A percentile compares a stretch with the other conserved stretches of the same genome.
These are phyloP conservation scores for maize (Zea mays) DNA, from an alignment of 176 grass and related monocot genomes.

Conservation along the genomic window DNA sequence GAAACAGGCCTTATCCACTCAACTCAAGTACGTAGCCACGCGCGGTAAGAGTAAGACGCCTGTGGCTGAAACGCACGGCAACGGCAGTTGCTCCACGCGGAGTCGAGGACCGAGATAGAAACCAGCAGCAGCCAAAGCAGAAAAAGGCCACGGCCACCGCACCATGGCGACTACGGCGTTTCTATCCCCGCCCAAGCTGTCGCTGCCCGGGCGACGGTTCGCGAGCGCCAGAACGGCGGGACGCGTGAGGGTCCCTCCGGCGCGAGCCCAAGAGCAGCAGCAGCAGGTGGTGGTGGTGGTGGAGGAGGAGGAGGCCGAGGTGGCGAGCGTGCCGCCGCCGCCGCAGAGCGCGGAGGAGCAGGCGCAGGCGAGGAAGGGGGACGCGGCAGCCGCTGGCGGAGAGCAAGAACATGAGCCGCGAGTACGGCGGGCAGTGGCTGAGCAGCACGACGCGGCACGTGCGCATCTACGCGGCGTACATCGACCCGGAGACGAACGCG, in stretches of 20 bases:
- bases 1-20: too few species aligned
- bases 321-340: neutral
- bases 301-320: conserved; percentile 28
- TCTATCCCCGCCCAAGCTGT: conserved; percentile 55
- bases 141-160: neutral
- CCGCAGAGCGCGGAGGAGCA: neutral
- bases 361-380: neutral
- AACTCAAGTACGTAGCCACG: too few species aligned
- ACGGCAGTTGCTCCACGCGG: too few species aligned
- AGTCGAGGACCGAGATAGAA: too few species aligned
- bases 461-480: conserved; percentile 96
- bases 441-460: conserved; percentile 81
- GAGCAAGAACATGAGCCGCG: conserved; percentile 87
- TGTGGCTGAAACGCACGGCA: too few species aligned
- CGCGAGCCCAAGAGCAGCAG: conserved; percentile 51
- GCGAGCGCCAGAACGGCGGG: neutral
- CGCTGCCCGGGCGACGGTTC: conserved; percentile 24
- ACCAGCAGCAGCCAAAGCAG: neutral
- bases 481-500: conserved; percentile 80
- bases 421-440: conserved; percentile 97
- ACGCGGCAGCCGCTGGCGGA: conserved; percentile 67
- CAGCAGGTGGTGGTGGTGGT: conserved; percentile 46
- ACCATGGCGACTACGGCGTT: conserved; percentile 74
- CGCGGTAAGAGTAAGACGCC: too few species aligned
- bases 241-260: conserved; percentile 16